A percentile compares a stretch with the other conserved stretches of the same genome.
Evolutionary conservation across 441 rosid species (phyloP).

Genomic region (Erodium trifolium): DNA sequence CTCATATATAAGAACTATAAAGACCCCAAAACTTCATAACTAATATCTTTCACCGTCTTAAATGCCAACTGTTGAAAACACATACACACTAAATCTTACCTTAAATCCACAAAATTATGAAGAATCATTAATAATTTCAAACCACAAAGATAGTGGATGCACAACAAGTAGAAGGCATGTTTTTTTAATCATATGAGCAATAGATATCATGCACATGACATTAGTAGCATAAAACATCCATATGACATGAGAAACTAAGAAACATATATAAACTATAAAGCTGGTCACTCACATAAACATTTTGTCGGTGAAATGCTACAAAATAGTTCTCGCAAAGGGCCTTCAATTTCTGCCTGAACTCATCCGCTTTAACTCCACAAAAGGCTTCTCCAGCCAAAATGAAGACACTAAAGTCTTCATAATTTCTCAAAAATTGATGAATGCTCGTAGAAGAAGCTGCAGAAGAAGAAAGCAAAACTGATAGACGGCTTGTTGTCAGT

Average conservation of each 20-base stretch:
- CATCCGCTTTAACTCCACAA: slow-evolving; percentile 86
- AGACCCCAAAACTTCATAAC: neutral
- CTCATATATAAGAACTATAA: neutral
- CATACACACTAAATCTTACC: neutral
- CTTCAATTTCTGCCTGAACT: slow-evolving; percentile 90
- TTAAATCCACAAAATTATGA: neutral
- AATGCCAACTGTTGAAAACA: neutral
- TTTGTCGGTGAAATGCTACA: slow-evolving; percentile 81
- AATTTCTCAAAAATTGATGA: slow-evolving; percentile 85
- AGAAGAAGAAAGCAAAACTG: slow-evolving; percentile 86
- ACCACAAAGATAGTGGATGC: slow-evolving; percentile 3
- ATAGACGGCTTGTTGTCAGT: slow-evolving; percentile 82
- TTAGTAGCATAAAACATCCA: neutral
- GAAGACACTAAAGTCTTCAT: slow-evolving; percentile 80
- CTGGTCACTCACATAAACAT: slow-evolving; percentile 56
- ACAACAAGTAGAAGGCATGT: neutral
- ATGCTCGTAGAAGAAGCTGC: slow-evolving; percentile 79
- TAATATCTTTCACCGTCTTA: neutral
- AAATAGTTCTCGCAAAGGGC: slow-evolving; percentile 79
- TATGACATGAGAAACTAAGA: neutral
- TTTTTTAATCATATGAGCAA: neutral
- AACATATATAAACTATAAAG: neutral
- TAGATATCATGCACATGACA: neutral
- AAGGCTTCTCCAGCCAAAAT: slow-evolving; percentile 96
- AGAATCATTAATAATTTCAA: neutral